Evolutionary conservation across 441 rosid species (phyloP), one percentile per base, ranked within the genome.

Genomic region (California macrophylla): DNA sequence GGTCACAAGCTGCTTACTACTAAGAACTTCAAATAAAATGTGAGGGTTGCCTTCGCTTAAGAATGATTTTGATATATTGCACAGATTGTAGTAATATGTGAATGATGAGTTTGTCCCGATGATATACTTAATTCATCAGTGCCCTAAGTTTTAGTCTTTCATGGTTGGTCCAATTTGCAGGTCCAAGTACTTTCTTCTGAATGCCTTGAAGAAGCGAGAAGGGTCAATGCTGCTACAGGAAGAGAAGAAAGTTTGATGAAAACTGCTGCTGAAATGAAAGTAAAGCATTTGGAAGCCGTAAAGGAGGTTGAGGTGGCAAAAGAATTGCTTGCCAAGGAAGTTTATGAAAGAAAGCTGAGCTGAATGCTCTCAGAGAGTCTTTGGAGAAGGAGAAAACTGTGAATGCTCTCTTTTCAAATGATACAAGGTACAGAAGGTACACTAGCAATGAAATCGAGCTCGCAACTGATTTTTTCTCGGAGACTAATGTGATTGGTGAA

Each of bases 301-400:
- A 85, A 79, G 79, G 93, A 87, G 77, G 82, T 85, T 36, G 91
- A 89, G 72, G 86, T 82, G 38, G 96, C 93, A 66, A 90, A 86
- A 74, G 25, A 71, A 40, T 72, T 86, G 80, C 83, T 90, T 66
- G 89, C 84, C 63, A 84, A 80, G 67, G 96, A 86, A 81, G 78
- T 75, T 70, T 78, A 78, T 68, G 86, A 80, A 76, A 89, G 92
- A 66, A 85, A 72, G 97, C 96, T 50, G 96, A 89, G 82, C 74
- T 82, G 66, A 84, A 84, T 73, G 91, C 89, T 63, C 73, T 74
- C 15, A 83, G 75, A 66, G 92, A 86, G 70, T 86, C 86, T 67
- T 75, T 72, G 12, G 98, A 87, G 81, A 90, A 89, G 73, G 82
- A 84, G 70, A 89, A 76, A 77, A 74, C 89, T 76, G 79, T 84